Conservation (phyloP, 148 eudicot species). For the Linanthus parryae region DNA sequence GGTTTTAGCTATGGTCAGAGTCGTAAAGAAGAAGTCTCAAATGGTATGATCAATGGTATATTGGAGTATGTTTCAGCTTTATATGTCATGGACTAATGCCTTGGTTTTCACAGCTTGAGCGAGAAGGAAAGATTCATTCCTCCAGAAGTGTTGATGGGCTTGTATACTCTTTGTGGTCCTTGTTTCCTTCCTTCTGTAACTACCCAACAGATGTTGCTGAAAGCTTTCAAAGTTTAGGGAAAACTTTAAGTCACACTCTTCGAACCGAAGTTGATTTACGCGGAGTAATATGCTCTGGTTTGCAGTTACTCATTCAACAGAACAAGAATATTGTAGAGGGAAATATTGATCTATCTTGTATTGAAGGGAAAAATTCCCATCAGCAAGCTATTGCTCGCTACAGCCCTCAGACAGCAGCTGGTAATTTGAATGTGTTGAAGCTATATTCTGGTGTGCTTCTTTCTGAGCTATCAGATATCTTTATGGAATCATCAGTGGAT, state of each 20-base stretch:
- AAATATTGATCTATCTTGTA: slow-evolving; percentile 17
- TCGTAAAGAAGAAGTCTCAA: slow-evolving; percentile 53
- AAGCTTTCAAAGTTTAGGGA: slow-evolving; percentile 60
- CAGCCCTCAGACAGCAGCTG: slow-evolving; percentile 50
- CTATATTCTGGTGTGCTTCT: slow-evolving; percentile 59
- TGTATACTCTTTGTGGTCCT: slow-evolving; percentile 77
- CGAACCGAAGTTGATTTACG: slow-evolving; percentile 63
- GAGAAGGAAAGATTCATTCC: slow-evolving; percentile 55
- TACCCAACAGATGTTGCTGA: slow-evolving; percentile 72
- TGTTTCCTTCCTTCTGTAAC: slow-evolving; percentile 93
- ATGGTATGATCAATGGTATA: slow-evolving; percentile 58
- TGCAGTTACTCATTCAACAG: slow-evolving; percentile 82
- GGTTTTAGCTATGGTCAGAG: slow-evolving; percentile 41
- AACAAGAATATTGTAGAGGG: slow-evolving; percentile 64
- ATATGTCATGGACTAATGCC: slow-evolving; percentile 1
- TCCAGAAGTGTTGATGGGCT: slow-evolving; percentile 71
- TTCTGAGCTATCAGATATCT: slow-evolving; percentile 48
- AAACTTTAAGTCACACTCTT: slow-evolving; percentile 39
- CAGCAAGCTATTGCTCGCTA: slow-evolving; percentile 59
- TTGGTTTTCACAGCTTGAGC: slow-evolving; percentile 56
- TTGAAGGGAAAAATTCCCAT: slow-evolving; percentile 35
- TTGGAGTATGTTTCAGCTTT: neutral
- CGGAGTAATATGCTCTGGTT: slow-evolving; percentile 76
- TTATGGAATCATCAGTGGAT: slow-evolving; percentile 55
- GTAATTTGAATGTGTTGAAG: slow-evolving; percentile 51